Conservation (phyloP, 2,329 filamentous ascomycete genomes). For the Aspergillus sp. region DNA sequence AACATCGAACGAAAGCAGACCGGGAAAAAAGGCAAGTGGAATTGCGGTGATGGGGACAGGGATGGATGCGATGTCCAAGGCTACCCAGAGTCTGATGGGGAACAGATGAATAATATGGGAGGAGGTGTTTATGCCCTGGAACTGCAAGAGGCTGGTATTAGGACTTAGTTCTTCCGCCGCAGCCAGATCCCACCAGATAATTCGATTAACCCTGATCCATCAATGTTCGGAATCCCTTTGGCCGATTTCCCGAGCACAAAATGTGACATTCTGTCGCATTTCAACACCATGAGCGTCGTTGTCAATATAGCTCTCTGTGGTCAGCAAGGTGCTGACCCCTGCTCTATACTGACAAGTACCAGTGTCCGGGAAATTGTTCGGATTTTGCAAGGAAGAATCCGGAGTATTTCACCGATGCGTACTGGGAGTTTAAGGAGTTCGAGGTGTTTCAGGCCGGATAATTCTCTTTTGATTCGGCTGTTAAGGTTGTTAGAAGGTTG, state of each 20-base stretch:
- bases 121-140: neutral
- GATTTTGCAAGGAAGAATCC: neutral
- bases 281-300: conserved; percentile 56
- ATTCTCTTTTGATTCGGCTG: no score
- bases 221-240: neutral
- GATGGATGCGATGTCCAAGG: neutral
- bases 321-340: conserved; percentile 39
- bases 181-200: neutral
- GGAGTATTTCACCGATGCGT: neutral
- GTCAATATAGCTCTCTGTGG: conserved; percentile 58
- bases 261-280: conserved; percentile 51
- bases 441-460: neutral
- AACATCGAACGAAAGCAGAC: neutral
- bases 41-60: neutral
- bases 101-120: neutral
- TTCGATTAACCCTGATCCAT: neutral
- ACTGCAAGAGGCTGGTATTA: neutral
- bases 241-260: conserved; percentile 35
- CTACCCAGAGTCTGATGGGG: neutral
- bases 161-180: neutral
- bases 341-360: conserved; percentile 16
- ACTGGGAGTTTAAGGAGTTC: neutral
- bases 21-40: neutral
- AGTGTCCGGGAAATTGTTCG: conserved; percentile 35
- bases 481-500: no score